Percentiles rank a stretch among this genome's conserved stretches.
phyloP scores from a whole-genome alignment of 1,139 yeast species.

The Scheffersomyces insectosa region DNA sequence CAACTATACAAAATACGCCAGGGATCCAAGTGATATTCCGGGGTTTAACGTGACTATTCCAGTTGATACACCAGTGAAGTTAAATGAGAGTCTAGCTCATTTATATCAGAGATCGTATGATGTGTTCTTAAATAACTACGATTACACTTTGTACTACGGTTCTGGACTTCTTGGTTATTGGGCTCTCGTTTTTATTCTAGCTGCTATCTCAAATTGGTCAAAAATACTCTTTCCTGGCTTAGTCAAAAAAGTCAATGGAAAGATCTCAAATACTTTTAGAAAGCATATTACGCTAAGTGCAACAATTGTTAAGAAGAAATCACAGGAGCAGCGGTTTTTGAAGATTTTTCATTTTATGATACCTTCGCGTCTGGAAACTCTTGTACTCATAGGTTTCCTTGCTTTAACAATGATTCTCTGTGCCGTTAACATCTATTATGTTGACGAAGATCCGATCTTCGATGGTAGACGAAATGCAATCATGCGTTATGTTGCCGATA shows the following conservation, averaged over 20 bases:
- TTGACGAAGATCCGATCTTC: conserved; percentile 24
- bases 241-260: conserved; percentile 22
- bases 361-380: background rate
- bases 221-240: conserved; percentile 27
- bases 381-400: conserved; percentile 14
- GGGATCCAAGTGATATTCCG: conserved; percentile 17
- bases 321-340: conserved; percentile 20
- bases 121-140: conserved; percentile 35
- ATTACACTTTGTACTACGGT: conserved; percentile 47
- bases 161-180: conserved; percentile 23
- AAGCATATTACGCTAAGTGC: conserved; percentile 36
- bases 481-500: conserved; percentile 21
- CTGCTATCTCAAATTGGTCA: conserved; percentile 12
- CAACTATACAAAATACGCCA: conserved; percentile 19
- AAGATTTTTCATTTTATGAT: conserved; percentile 19
- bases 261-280: conserved; percentile 25
- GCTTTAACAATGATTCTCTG: conserved; percentile 4
- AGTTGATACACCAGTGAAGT: conserved; percentile 22
- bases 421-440: conserved; percentile 18
- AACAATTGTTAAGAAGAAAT: conserved; percentile 21
- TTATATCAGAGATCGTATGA: conserved; percentile 23
- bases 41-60: conserved; percentile 22
- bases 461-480: conserved; percentile 14
- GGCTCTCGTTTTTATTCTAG: background rate
- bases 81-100: conserved; percentile 13